phyloP scores from a whole-genome alignment of 1,139 yeast genomes.

The Taphrina populina region DNA sequence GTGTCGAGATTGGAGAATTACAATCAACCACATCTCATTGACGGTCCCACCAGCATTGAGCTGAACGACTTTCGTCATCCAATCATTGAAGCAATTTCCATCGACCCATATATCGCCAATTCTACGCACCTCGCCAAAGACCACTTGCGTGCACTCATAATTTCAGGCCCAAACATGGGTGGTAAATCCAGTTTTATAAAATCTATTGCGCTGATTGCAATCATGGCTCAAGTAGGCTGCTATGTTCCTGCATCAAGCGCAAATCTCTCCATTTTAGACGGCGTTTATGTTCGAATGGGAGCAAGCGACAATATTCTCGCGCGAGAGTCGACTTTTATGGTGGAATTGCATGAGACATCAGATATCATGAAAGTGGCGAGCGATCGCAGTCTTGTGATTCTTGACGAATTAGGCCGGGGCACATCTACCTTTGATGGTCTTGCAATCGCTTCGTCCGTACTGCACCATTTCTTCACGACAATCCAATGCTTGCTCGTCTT shows the following conservation, averaged over 20 bases:
- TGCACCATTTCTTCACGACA: constrained; percentile 58
- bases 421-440: constrained; percentile 91
- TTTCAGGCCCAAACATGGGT: constrained; percentile 78
- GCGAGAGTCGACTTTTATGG: constrained; percentile 75
- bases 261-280: constrained; percentile 58
- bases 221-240: constrained; percentile 86
- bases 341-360: constrained; percentile 67
- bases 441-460: constrained; percentile 75
- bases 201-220: constrained; percentile 59
- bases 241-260: constrained; percentile 64
- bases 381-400: constrained; percentile 55
- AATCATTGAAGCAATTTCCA: constrained; percentile 58
- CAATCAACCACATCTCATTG: constrained; percentile 56
- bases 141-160: constrained; percentile 53
- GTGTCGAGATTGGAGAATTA: constrained; percentile 57
- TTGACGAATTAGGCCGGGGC: constrained; percentile 72
- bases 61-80: constrained; percentile 73
- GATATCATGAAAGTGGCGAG: constrained; percentile 56
- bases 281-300: constrained; percentile 60
- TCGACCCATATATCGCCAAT: constrained; percentile 65
- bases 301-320: constrained; percentile 67
- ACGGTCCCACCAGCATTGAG: constrained; percentile 52
- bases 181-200: constrained; percentile 71
- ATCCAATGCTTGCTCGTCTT: constrained; percentile 63
- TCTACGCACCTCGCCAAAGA: constrained; percentile 55